These are phyloP conservation scores for Hypoxylon trugodes DNA, from an alignment of 495 filamentous ascomycete genomes.

Conservation along the genomic window DNA sequence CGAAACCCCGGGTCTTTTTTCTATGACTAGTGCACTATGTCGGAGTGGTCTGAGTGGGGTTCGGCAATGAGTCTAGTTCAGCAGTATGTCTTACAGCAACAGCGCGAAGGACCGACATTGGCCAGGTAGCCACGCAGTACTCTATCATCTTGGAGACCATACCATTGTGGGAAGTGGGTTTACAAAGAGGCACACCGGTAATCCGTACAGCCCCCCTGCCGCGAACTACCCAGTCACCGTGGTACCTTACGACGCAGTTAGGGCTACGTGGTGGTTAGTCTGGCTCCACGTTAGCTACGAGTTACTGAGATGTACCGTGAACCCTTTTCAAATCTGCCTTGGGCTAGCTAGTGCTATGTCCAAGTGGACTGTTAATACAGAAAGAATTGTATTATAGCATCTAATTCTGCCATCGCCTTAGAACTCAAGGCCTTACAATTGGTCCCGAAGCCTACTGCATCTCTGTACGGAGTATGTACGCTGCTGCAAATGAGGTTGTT, in stretches of 20 bases:
- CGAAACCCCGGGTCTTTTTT: conserved; percentile 11
- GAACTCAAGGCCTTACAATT: neutral
- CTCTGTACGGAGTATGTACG: conserved; percentile 7
- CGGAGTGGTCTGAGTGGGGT: neutral
- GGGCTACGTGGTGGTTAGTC: neutral
- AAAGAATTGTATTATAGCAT: neutral
- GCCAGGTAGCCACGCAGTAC: no score
- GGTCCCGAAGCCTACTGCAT: neutral
- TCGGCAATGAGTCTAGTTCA: neutral
- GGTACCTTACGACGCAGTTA: neutral
- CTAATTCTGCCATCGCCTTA: neutral
- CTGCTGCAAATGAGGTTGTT: conserved; percentile 9
- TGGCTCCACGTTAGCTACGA: neutral
- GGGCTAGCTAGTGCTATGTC: neutral
- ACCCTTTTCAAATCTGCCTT: neutral
- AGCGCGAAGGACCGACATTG: no score
- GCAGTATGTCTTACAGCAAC: neutral
- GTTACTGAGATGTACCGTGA: neutral
- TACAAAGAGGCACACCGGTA: neutral
- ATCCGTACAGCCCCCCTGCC: no score
- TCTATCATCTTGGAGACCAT: neutral
- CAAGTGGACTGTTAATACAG: neutral
- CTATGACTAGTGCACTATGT: neutral
- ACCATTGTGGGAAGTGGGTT: no score
- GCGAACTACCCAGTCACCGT: neutral